phyloP scores from a whole-genome alignment of 345 rosid species.

The Clausena lansium region DNA sequence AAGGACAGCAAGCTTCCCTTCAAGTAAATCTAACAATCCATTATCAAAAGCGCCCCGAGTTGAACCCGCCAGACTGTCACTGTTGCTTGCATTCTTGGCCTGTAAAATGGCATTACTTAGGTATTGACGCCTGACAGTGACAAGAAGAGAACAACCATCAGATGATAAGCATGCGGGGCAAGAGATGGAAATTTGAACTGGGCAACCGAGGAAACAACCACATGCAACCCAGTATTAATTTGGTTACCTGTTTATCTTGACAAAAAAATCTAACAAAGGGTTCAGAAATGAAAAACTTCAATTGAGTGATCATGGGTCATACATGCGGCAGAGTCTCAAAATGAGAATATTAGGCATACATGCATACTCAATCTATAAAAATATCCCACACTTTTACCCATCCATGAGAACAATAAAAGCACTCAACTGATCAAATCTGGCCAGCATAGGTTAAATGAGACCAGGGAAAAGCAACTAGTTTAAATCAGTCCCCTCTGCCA shows the following conservation, averaged over 20 bases:
- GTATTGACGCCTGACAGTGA: constrained; percentile 67
- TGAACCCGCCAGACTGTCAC: constrained; percentile 54
- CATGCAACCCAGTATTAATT: not conserved
- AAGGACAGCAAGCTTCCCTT: constrained; percentile 91
- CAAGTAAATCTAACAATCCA: constrained; percentile 91
- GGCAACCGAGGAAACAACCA: constrained; percentile 10
- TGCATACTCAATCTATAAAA: not conserved
- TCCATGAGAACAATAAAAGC: not conserved
- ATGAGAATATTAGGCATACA: not conserved
- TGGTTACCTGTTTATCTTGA: not conserved
- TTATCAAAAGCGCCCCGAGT: constrained; percentile 53
- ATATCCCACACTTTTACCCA: not conserved
- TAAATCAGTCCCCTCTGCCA: not conserved
- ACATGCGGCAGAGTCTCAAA: not conserved
- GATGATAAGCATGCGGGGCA: constrained; percentile 7
- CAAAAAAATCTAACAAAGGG: not conserved
- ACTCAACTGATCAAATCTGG: not conserved
- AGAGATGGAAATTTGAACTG: not conserved
- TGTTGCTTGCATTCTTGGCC: constrained; percentile 82
- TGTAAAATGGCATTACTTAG: constrained; percentile 93
- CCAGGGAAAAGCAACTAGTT: not conserved
- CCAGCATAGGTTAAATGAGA: not conserved
- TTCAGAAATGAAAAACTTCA: not conserved
- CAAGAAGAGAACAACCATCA: constrained; percentile 26
- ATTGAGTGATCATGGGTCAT: not conserved